These are phyloP conservation scores for Parietichytrium sp. DNA, from an alignment of 108 stramenopile species.

Conservation along the genomic window DNA sequence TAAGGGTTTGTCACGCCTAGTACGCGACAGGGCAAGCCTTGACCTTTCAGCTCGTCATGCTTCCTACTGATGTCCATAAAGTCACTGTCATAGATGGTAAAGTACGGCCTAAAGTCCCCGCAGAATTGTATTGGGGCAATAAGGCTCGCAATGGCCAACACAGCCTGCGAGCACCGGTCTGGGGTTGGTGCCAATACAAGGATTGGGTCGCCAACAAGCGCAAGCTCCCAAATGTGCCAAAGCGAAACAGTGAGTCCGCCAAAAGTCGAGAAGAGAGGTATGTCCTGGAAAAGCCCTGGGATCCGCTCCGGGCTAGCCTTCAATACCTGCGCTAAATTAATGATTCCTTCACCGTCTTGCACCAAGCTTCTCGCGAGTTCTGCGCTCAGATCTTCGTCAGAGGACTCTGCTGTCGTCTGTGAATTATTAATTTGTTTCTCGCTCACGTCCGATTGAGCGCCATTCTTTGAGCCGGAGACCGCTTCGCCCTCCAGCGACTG, in stretches of 20 bases:
- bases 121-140: constrained; percentile 33
- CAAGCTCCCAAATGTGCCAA: constrained; percentile 37
- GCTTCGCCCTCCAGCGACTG: too few relatives aligned
- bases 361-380: too few relatives aligned
- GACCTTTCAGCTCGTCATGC: constrained; percentile 1
- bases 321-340: not conserved
- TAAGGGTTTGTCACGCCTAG: constrained; percentile 25
- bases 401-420: too few relatives aligned
- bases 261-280: constrained; percentile 39
- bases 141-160: constrained; percentile 19
- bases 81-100: constrained; percentile 38
- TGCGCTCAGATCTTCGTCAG: too few relatives aligned
- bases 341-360: not conserved
- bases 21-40: not conserved
- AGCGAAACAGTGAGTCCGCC: not conserved
- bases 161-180: constrained; percentile 23
- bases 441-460: too few relatives aligned
- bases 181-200: constrained; percentile 7
- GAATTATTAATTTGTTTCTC: too few relatives aligned
- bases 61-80: constrained; percentile 34
- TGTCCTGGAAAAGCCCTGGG: constrained; percentile 36
- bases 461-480: too few relatives aligned
- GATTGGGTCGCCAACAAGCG: not conserved
- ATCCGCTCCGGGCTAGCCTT: not conserved
- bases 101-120: constrained; percentile 41